Evolutionary conservation across 225 moss, liverwort and hornwort genomes (phyloP), one percentile per base, ranked within the genome.

Genomic region (Bryoerythrophyllum caledonicum): DNA sequence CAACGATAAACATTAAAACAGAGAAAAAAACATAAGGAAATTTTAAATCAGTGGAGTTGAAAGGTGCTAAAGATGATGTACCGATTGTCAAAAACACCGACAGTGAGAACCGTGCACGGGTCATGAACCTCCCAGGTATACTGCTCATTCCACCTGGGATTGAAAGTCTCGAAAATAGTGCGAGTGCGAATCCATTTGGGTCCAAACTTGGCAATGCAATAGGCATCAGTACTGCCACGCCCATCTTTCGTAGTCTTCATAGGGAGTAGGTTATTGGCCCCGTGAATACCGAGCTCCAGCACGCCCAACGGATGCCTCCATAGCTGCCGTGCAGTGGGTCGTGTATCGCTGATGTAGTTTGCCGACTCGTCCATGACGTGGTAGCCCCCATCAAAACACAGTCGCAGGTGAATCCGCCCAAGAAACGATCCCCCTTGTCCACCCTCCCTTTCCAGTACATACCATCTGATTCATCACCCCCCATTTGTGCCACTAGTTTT

Each of bases 71-170:
- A n/a, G n/a, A n/a, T n/a, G n/a, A 20, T 71, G 40, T 88, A 95
- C 97, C 95, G 80, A 43, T 99, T 95, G 26, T 99, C 97, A 3
- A 91, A 99, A 8, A 99, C 97, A 15, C 95, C 91, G 0, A 99
- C 88, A 1, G 97, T 95, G 5, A 99, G 77, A 0, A 99, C 97
- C 4, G 97, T 99, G 55, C 93, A 95, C 1, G 97, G 94, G 61
- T 99, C 97, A 14, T 99, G 80, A 10, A 95, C 93, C 66, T 99
- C 97, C 97, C 97, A 99, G 0, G 94, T 95, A 16, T 95, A 99
- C 85, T 99, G 97, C 77, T 99, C 97, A 48, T 99, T 95, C 95
- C 95, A 99, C 5, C 93, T 90, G 1, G 97, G 97, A 43, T 81
- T 93, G 10, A 90, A 92, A 37, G 82, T 93, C 17, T 93, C 91